Conservation (phyloP, 2,329 filamentous ascomycete genomes). For the Penicillium sp. region DNA sequence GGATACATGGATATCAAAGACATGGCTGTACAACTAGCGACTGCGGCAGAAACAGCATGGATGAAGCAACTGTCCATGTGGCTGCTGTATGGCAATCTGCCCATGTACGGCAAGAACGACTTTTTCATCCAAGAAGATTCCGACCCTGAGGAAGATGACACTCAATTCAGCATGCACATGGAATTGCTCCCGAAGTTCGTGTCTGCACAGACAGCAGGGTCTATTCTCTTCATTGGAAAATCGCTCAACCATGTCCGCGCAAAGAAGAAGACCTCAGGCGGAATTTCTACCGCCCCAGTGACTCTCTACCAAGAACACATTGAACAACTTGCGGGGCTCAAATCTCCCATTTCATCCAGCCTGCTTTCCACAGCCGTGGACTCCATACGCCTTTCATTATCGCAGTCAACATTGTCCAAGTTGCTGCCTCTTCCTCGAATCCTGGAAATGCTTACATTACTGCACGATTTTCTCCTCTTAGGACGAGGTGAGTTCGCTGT, state of each 20-base stretch:
- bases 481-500: slow-evolving; percentile 89
- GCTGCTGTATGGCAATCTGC: slow-evolving; percentile 85
- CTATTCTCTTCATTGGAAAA: slow-evolving; percentile 87
- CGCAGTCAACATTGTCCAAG: slow-evolving; percentile 78
- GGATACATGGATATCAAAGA: slow-evolving; percentile 85
- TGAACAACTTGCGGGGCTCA: slow-evolving; percentile 65
- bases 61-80: slow-evolving; percentile 86
- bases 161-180: slow-evolving; percentile 61
- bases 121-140: slow-evolving; percentile 71
- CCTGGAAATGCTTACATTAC: slow-evolving; percentile 71
- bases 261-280: slow-evolving; percentile 40
- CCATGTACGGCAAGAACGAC: slow-evolving; percentile 74
- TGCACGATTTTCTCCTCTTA: slow-evolving; percentile 85
- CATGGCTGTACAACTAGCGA: slow-evolving; percentile 71
- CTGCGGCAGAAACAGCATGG: slow-evolving; percentile 84
- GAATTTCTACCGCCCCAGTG: slow-evolving; percentile 57
- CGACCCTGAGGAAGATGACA: slow-evolving; percentile 41
- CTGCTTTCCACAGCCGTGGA: slow-evolving; percentile 72
- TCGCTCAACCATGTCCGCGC: slow-evolving; percentile 81
- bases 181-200: slow-evolving; percentile 78
- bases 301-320: slow-evolving; percentile 44
- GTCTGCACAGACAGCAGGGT: slow-evolving; percentile 69
- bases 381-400: slow-evolving; percentile 77
- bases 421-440: slow-evolving; percentile 77
- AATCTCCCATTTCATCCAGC: slow-evolving; percentile 71